Percentiles rank a stretch among this genome's conserved stretches.
Evolutionary conservation across 495 filamentous ascomycete genomes (phyloP).

Genomic region (Hypoxylon subgilvum): DNA sequence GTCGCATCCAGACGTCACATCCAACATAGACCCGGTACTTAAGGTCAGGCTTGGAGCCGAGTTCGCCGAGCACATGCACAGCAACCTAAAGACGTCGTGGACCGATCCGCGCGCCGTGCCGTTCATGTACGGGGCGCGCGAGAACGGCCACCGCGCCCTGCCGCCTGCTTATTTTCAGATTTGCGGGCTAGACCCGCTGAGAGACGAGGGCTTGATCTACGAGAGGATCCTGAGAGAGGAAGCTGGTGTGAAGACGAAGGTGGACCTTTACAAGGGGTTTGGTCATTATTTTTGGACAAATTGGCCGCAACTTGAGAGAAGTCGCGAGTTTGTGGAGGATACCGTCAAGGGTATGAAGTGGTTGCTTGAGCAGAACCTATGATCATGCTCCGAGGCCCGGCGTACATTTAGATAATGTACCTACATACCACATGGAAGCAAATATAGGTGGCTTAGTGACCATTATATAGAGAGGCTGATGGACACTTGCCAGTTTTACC

Average conservation of each 20-base stretch:
- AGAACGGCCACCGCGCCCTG: conserved; percentile 31
- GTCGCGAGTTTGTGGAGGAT: conserved; percentile 34
- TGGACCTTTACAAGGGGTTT: conserved; percentile 52
- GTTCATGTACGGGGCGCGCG: conserved; percentile 19
- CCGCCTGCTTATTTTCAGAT: conserved; percentile 49
- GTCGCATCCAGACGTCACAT: conserved; percentile 27
- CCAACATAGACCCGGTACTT: conserved; percentile 30
- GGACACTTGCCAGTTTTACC: too few species aligned
- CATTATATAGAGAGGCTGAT: too few species aligned
- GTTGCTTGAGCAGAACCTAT: conserved; percentile 31
- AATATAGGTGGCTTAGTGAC: too few species aligned
- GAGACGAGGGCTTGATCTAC: conserved; percentile 53
- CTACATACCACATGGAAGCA: too few species aligned
- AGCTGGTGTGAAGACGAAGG: conserved; percentile 39
- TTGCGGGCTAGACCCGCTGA: conserved; percentile 47
- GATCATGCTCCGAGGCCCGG: not conserved
- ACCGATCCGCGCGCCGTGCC: conserved; percentile 27
- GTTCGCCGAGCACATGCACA: not conserved
- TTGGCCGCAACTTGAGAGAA: conserved; percentile 31
- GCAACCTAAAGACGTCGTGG: conserved; percentile 14
- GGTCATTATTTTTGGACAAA: conserved; percentile 53
- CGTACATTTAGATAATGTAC: too few species aligned
- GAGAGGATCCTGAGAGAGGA: conserved; percentile 48
- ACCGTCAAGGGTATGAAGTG: conserved; percentile 31
- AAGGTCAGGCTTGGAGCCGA: not conserved